Base-by-base conservation (phyloP, 2,329 filamentous ascomycete species). In the Fusarium udum region DNA sequence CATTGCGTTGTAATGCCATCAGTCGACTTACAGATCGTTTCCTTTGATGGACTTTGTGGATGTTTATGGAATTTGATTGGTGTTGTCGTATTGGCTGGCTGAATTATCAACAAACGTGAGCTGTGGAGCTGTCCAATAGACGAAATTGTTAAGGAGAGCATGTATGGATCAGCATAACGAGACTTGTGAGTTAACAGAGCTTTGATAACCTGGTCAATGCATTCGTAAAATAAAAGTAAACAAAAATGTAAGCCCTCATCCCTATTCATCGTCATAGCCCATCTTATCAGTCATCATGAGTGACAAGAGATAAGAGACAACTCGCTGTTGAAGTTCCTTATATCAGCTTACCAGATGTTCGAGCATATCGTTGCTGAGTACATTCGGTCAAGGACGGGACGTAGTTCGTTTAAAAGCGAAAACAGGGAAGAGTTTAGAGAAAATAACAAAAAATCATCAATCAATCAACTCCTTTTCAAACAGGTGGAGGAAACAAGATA, bases 401-500 rank as follows among this genome's bases (percentile, higher is more conserved):
- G 46, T 31, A 28, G 26, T 37, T 45, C 58, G 34, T 55, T 60
- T 32, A 20, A 55, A 45, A 43, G 42, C 40, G 43, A 51, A 37
- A 66, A 32, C 39, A 55, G 39, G 34, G 31, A 24, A 49, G 46
- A 57, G 34, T 45, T 32, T 28, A 51, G 20, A 49, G 20, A 28
- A 36, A 36, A n/a, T 37, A 28, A 48, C 31, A 31, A 43, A 22
- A 39, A 51, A 42, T 48, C 34, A 73, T 62, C 45, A 62, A 40
- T 34, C 22, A 56, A 52, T 28, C 46, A 36, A 31, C 70, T 73
- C 53, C 48, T 59, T 48, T 60, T 45, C 53, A 52, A 59, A 60
- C 42, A 48, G 34, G 26, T 42, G 61, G 39, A 55, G 57, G 43
- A 39, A 57, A 57, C 36, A 56, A 43, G 40, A 72, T 34, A 53